phyloP scores from a whole-genome alignment of 129 eudicot genomes.

The Ambrosia artemisiifolia region DNA sequence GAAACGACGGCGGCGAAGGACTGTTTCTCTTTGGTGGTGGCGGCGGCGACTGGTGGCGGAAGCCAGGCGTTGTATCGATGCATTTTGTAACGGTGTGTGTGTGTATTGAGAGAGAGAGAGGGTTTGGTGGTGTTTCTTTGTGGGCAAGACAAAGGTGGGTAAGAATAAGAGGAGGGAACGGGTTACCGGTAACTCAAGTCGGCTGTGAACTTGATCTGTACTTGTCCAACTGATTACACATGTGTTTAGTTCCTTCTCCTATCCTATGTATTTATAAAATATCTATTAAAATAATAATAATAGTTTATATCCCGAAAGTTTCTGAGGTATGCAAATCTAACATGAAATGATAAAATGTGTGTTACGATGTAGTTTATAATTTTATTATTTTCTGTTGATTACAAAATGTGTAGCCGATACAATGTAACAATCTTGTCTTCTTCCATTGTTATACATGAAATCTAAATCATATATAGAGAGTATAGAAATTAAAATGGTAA shows the following conservation, averaged over 20 bases:
- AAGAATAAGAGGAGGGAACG: slow-evolving; percentile 13
- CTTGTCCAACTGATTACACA: neutral
- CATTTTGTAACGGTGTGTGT: slow-evolving; percentile 44
- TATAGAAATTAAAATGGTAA: no score
- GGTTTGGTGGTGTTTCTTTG: slow-evolving; percentile 36
- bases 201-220: slow-evolving; percentile 34
- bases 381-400: no score
- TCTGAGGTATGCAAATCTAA: no score
- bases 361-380: no score
- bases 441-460: no score
- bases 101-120: neutral
- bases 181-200: slow-evolving; percentile 50
- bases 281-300: no score
- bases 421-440: no score
- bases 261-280: no score
- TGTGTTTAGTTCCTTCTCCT: neutral
- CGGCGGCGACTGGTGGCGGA: slow-evolving; percentile 90
- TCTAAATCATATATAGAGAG: no score
- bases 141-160: slow-evolving; percentile 41
- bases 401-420: no score
- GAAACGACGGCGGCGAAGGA: slow-evolving; percentile 67
- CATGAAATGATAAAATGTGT: no score
- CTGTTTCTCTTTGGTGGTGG: slow-evolving; percentile 67
- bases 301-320: no score
- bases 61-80: slow-evolving; percentile 95